Percentiles rank a stretch among this genome's conserved stretches.
Evolutionary conservation across 805 yeast species (phyloP).

Genomic region (Teunomyces atbi): DNA sequence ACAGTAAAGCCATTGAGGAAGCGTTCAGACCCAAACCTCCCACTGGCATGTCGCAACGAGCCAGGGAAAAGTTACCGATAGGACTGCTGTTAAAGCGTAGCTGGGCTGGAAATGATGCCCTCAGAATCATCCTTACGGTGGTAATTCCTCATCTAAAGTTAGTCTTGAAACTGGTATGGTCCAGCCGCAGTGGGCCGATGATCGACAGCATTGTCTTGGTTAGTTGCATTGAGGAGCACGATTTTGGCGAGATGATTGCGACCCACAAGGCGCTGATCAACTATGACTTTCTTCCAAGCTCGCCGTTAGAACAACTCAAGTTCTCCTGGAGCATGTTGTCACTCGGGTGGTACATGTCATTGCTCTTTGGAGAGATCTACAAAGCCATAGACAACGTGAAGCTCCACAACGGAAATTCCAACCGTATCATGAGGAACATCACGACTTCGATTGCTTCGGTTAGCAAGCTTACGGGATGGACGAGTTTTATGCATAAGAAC

Average conservation of each 20-base stretch:
- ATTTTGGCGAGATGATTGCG: constrained; percentile 22
- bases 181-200: constrained; percentile 15
- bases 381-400: constrained; percentile 21
- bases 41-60: constrained; percentile 58
- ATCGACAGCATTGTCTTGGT: constrained; percentile 32
- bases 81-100: constrained; percentile 48
- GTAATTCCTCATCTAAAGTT: constrained; percentile 38
- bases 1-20: constrained; percentile 30
- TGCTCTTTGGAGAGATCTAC: constrained; percentile 61
- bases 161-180: constrained; percentile 25
- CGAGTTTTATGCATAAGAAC: constrained; percentile 25
- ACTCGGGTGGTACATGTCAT: constrained; percentile 73
- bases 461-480: constrained; percentile 40
- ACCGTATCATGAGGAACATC: constrained; percentile 39
- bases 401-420: constrained; percentile 21
- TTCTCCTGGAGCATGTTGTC: constrained; percentile 65
- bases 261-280: constrained; percentile 28
- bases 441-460: constrained; percentile 35
- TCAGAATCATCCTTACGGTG: constrained; percentile 38
- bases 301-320: constrained; percentile 43
- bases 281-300: constrained; percentile 43
- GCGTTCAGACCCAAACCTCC: constrained; percentile 52
- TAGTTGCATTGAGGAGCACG: constrained; percentile 39
- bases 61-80: constrained; percentile 52
- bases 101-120: constrained; percentile 59